Evolutionary conservation across 1,284 basidiomycete genomes (phyloP), one percentile per base, ranked within the genome.

Genomic region (Mixia osmundae): DNA sequence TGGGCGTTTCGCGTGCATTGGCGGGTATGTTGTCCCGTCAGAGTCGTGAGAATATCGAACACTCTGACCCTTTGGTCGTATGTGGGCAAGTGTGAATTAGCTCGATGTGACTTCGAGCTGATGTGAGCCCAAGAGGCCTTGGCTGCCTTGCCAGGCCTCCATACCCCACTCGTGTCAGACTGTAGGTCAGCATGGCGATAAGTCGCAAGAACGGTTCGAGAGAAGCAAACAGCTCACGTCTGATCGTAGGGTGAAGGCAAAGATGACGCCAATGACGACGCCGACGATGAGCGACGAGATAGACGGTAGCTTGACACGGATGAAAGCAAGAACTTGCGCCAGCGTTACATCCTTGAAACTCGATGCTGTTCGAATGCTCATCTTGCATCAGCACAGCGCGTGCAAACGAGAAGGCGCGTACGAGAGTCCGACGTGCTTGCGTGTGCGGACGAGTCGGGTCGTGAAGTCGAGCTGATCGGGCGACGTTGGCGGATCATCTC

Each of bases 11-110:
- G 69, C 9, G 78, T 80, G 58, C 85, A 94, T 57, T 82, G 75
- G 41, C 72, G 72, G 15, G 85, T 91, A 57, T 91, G 75, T 53
- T 87, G 79, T 0, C 79, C 71, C 0, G 78, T 72, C 33, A 94
- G 66, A 4, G 75, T 74, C 20, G 76, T 75, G 37, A 94, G 65
- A 32, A 91, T 67, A 40, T 82, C 71, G 26, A 91, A 67, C 14
- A 91, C 71, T 32, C 82, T 74, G 31, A 66, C 61, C 11, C 85
- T 73, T 54, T 91, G 79, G 23, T 76, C 70, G 37, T 52, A 40
- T 3, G 52, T 50, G 11, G 53, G 53, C 3, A 47, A 44, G 14
- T 46, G 35, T 37, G 28, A 31, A 18, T 30, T 29, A 19, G 15
- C 20, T 20, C 43, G 41, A 8, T 19, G 33, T 35, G 31, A 14